A percentile compares a stretch with the other conserved stretches of the same genome.
Evolutionary conservation across 441 rosid species (phyloP).

Genomic region (Pelargonium citronellum): DNA sequence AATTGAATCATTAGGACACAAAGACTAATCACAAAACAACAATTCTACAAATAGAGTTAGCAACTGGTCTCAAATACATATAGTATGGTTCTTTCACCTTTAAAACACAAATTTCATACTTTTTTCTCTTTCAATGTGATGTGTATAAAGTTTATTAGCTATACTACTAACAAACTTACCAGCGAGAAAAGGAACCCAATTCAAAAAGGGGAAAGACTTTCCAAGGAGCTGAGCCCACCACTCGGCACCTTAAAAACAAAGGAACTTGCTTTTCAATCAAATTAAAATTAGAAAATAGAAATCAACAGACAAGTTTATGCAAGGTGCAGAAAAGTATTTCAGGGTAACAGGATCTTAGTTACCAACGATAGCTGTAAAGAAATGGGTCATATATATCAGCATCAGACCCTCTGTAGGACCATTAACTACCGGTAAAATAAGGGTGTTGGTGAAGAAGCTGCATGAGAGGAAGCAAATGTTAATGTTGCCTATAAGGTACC

Average conservation of each 20-base stretch:
- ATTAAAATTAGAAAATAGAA: conserved; percentile 8
- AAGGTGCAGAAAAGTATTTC: background rate
- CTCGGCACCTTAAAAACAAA: conserved; percentile 56
- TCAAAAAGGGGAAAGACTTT: conserved; percentile 55
- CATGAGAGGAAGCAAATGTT: conserved; percentile 20
- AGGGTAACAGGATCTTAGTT: conserved; percentile 25
- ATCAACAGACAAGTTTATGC: background rate
- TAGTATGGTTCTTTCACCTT: too few relatives aligned
- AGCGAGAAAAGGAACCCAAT: conserved; percentile 71
- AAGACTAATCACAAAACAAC: background rate
- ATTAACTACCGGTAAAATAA: conserved; percentile 82
- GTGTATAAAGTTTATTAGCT: background rate
- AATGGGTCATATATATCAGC: conserved; percentile 64
- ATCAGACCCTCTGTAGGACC: conserved; percentile 98
- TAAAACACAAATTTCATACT: background rate
- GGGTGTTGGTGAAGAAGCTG: conserved; percentile 91
- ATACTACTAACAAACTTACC: conserved; percentile 37
- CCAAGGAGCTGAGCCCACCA: conserved; percentile 84
- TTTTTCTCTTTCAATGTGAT: background rate
- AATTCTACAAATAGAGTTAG: background rate
- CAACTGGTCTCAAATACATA: background rate
- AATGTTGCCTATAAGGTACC: conserved; percentile 12
- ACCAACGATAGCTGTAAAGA: conserved; percentile 80
- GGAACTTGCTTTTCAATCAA: conserved; percentile 10
- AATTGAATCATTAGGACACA: background rate